Evolutionary conservation across 2,329 filamentous ascomycete genomes (phyloP).

Genomic region (Tolypocladium nubicola): DNA sequence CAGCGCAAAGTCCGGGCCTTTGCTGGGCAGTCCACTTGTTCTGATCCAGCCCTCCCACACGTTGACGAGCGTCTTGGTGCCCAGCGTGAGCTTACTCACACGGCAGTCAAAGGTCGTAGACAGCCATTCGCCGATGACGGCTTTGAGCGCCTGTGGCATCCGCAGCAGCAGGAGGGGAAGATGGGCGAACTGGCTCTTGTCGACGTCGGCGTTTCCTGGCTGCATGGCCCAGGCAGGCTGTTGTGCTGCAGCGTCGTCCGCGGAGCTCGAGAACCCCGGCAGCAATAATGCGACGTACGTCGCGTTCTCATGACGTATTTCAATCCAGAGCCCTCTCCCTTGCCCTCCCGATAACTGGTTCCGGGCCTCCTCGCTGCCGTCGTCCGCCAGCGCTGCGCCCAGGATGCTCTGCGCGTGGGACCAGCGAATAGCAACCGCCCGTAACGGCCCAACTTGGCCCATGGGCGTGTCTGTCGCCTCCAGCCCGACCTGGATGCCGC

Average conservation of each 20-base stretch:
- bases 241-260: conserved; percentile 3
- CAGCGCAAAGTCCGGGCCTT: conserved; percentile 34
- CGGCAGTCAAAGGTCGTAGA: conserved; percentile 45
- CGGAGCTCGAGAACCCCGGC: conserved; percentile 20
- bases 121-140: conserved; percentile 39
- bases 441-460: conserved; percentile 30
- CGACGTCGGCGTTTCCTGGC: conserved; percentile 1
- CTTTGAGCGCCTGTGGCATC: conserved; percentile 43
- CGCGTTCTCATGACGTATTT: conserved; percentile 42
- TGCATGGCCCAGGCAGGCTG: conserved; percentile 10
- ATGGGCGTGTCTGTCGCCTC: conserved; percentile 28
- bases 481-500: conserved; percentile 44
- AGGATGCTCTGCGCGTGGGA: conserved; percentile 22
- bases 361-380: conserved; percentile 7
- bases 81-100: conserved; percentile 36
- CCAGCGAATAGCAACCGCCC: conserved; percentile 37
- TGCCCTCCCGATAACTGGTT: conserved; percentile 11
- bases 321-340: conserved; percentile 29
- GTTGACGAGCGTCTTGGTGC: conserved; percentile 37
- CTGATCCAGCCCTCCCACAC: conserved; percentile 42
- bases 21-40: conserved; percentile 21
- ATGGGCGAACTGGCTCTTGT: conserved; percentile 26
- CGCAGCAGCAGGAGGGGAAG: conserved; percentile 43
- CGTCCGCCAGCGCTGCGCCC: conserved; percentile 14
- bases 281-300: conserved; percentile 40